Base-by-base conservation (phyloP, 371 early-diverging fungal genomes). In the Mucor sp. region DNA sequence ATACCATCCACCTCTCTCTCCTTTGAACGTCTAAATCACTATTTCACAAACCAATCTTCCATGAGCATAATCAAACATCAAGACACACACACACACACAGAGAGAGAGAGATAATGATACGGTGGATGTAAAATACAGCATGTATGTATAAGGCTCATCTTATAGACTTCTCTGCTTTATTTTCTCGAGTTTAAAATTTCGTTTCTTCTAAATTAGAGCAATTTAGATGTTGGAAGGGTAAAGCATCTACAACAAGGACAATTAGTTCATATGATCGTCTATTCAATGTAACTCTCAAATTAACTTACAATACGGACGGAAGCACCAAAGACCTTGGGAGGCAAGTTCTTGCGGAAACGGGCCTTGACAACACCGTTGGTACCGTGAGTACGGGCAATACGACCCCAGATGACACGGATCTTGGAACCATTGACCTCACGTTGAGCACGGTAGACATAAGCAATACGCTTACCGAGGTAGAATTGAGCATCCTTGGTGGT, bases 341-440 rank as follows among this genome's bases (percentile, higher is more conserved):
- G 97, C 71, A 97, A 87, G 92, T 96, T 96, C 84, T 85, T 86
- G 82, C 90, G 85, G 92, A 97, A 97, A 83, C 91, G 93, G 67
- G 97, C 98, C 78, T 94, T 90, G 75, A 97, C 98, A 59, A 90
- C 92, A 70, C 97, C 97, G 60, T 62, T 71, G 67, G 91, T 95
- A 74, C 98, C 97, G 85, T 98, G 97, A 74, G 93, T 67, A 75
- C 97, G 92, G 77, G 94, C 91, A 81, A 97, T 84, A 67, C 93
- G 91, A 71, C 98, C 98, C 97, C 97, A 98, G 87, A 97, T 95
- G 79, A 91, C 92, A 78, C 97, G 91, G 85, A 95, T 85, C 83
- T 92, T 89, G 85, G 92, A 88, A 73, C 96, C 97, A 83, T 95
- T 91, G 72, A 91, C 89, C 75, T 91, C 89, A 70, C 91, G 90